Percentiles rank a stretch among this genome's conserved stretches.
phyloP scores from a whole-genome alignment of 2,329 filamentous ascomycete species.

The Leptographium wingfieldii region DNA sequence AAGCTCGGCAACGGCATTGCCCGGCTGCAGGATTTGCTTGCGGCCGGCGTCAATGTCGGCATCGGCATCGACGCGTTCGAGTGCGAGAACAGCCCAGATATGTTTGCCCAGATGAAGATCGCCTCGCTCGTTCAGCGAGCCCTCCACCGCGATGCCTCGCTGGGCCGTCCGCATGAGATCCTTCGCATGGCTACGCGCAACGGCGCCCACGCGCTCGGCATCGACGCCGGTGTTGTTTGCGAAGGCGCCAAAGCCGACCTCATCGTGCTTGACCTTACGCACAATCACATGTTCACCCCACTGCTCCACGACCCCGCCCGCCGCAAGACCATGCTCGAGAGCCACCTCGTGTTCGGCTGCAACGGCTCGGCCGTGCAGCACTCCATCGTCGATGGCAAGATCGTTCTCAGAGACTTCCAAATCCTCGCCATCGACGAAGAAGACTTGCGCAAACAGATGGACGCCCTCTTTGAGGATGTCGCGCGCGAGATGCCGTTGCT shows the following conservation, averaged over 20 bases:
- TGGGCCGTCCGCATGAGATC: background rate
- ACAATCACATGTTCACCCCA: conserved; percentile 5
- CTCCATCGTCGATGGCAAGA: background rate
- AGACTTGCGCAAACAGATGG: conserved; percentile 1
- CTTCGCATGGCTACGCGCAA: conserved; percentile 4
- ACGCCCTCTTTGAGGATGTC: conserved; percentile 1
- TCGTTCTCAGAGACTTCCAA: background rate
- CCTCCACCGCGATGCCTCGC: background rate
- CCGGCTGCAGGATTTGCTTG: background rate
- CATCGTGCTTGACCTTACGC: conserved; percentile 2
- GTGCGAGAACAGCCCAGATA: conserved; percentile 5
- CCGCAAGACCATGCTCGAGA: conserved; percentile 3
- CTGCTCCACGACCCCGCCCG: background rate
- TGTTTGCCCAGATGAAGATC: conserved; percentile 6
- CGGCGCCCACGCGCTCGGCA: conserved; percentile 1
- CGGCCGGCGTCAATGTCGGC: conserved; percentile 4
- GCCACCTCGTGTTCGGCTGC: conserved; percentile 5
- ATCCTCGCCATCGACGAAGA: conserved; percentile 2
- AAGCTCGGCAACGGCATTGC: conserved; percentile 4
- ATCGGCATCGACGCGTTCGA: conserved; percentile 5
- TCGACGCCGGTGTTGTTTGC: background rate
- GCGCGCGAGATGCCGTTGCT: background rate
- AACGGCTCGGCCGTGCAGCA: conserved; percentile 4
- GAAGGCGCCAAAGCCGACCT: background rate
- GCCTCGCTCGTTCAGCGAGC: conserved; percentile 2